Evolutionary conservation across 176 grass and related monocot species (phyloP), one percentile per base, ranked within the genome.

Genomic region (Ensete glaucum): DNA sequence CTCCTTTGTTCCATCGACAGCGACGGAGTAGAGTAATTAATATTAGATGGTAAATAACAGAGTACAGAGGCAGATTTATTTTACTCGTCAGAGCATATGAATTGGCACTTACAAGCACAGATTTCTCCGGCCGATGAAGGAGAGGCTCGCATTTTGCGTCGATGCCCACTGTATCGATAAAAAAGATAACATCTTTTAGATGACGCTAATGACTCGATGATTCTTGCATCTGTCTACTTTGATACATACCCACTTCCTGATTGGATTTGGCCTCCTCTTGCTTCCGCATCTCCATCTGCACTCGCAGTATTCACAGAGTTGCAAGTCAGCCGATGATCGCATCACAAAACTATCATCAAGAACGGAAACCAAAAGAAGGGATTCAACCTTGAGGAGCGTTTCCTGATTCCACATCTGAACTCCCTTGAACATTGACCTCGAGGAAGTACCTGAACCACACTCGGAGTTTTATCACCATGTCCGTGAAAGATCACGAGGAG

Each of bases 381-480:
- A 78, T 82, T 76, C 4, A 75, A 99, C 96, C 96, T 88, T 88
- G 29, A 91, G 81, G 80, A 88, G 83, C 9, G 91, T 76, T 85
- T 99, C 96, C 57, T 99, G 85, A 73, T 29, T 99, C 91, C 96
- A 99, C 96, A 99, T 99, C 68, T 87, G 78, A 69, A 95, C 85
- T 4, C 84, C 96, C 63, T 84, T 99, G 85, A 87, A 99, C 74
- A 99, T 95, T 0, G 96, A 99, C 53, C 96, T 83, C 14, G 83
- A 95, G n/a, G 96, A 99, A 71, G 96, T 99, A 1, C 96, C 96
- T 99, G 78, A 73, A 82, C 59, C 22, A 55, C 8, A 13, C 53
- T 15, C 9, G 76, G 48, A 74, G 66, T 51, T 57, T 78, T 76
- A 71, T 54, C 64, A 50, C 2, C 0, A 1, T 11, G 65, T 69